Evolutionary conservation across 148 eudicot species (phyloP).

Genomic region (Chenopodium suecicum): DNA sequence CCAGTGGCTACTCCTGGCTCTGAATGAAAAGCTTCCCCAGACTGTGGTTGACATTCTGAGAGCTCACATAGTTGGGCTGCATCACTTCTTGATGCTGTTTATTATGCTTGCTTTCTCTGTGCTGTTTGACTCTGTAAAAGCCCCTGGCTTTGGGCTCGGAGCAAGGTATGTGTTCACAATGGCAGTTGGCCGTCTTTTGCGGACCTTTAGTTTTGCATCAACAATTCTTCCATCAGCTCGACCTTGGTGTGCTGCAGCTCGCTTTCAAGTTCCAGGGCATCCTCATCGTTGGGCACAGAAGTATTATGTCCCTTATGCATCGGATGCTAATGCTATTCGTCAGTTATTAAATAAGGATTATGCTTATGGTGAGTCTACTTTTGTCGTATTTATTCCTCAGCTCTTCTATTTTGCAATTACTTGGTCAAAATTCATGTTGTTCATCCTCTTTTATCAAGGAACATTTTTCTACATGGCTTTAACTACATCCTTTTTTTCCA

Average conservation of each 20-base stretch:
- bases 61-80: slow-evolving; percentile 81
- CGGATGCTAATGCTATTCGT: slow-evolving; percentile 64
- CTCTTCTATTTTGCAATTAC: not conserved
- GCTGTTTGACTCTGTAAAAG: slow-evolving; percentile 77
- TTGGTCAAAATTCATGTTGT: not conserved
- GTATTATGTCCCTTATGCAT: slow-evolving; percentile 89
- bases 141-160: slow-evolving; percentile 97
- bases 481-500: not conserved
- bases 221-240: slow-evolving; percentile 93
- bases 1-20: slow-evolving; percentile 83
- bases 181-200: slow-evolving; percentile 89
- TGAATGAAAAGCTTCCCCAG: slow-evolving; percentile 86
- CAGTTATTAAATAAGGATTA: slow-evolving; percentile 56
- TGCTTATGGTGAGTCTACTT: slow-evolving; percentile 61
- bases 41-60: slow-evolving; percentile 70
- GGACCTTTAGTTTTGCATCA: slow-evolving; percentile 71
- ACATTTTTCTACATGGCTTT: not conserved
- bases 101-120: slow-evolving; percentile 95
- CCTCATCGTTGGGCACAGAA: slow-evolving; percentile 98
- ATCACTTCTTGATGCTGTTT: slow-evolving; percentile 94
- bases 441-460: not conserved
- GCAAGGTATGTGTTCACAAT: slow-evolving; percentile 95
- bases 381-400: not conserved
- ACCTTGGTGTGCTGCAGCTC: slow-evolving; percentile 93
- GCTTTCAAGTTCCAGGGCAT: slow-evolving; percentile 67